phyloP scores from a whole-genome alignment of 352 stramenopile species.

The Lagenidium sp. region DNA sequence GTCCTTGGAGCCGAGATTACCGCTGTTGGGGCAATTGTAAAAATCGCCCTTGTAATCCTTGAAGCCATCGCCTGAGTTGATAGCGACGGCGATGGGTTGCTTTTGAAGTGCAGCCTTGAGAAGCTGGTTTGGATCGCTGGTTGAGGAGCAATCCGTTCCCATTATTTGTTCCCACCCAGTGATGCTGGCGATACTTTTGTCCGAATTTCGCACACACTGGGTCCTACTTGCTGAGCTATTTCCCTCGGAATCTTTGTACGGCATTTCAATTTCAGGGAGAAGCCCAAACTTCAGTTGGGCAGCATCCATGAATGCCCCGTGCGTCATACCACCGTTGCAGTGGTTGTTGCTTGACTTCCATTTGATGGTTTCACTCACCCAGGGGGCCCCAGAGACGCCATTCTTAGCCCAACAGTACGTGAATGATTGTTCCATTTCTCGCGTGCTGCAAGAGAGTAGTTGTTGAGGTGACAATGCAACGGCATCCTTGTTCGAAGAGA shows the following conservation, averaged over 20 bases:
- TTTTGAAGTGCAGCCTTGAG: conserved; percentile 41
- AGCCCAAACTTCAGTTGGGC: conserved; percentile 52
- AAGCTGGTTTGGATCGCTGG: conserved; percentile 37
- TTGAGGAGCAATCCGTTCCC: conserved; percentile 39
- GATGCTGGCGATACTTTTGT: conserved; percentile 64
- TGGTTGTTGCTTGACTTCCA: conserved; percentile 72
- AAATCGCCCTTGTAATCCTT: conserved; percentile 59
- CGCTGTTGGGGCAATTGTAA: conserved; percentile 63
- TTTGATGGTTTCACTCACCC: conserved; percentile 51
- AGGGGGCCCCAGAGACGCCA: conserved; percentile 32
- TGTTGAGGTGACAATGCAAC: conserved; percentile 74
- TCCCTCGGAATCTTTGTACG: conserved; percentile 40
- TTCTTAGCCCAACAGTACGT: conserved; percentile 62
- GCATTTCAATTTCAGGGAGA: conserved; percentile 59
- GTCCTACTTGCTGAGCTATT: conserved; percentile 16
- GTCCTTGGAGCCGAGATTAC: conserved; percentile 46
- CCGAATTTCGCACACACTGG: conserved; percentile 23
- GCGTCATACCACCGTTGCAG: conserved; percentile 78
- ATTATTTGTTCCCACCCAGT: conserved; percentile 59
- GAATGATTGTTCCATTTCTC: conserved; percentile 59
- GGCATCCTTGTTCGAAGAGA: conserved; percentile 44
- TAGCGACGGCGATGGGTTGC: conserved; percentile 65
- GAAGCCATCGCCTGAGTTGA: conserved; percentile 67
- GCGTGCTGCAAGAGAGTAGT: conserved; percentile 58
- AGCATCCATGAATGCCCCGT: conserved; percentile 69